Evolutionary conservation across 2,329 filamentous ascomycete species (phyloP), one percentile per base, ranked within the genome.

Genomic region (Sclerotinia subarctica): DNA sequence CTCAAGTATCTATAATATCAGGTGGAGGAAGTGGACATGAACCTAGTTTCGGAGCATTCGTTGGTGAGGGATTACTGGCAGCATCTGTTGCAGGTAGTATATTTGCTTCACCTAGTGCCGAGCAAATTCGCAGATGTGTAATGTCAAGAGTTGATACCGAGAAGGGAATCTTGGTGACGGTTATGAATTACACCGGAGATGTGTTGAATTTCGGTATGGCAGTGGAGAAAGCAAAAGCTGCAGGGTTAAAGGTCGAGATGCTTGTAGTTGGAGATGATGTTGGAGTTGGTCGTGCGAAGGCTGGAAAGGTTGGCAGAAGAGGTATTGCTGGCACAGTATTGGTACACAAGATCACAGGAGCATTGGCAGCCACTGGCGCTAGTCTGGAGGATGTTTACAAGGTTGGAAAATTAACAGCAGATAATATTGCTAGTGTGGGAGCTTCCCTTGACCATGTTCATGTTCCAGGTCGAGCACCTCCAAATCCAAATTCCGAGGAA

Each of bases 171-270:
- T 79, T 97, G 52, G 90, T 97, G n/a, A 89, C 94, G 7, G 91
- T 96, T 42, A 97, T 96, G 92, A 97, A 97, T 79, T 96, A 96
- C 79, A 96, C 93, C 1, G 91, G 91, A 49, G 91, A 94, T 78
- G 87, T 97, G 66, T 84, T 97, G 73, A 96, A 97, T 80, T 97
- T 97, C 77, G 94, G 93, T 67, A 90, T 97, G 85, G 94, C 90
- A 0, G 92, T 95, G 11, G 94, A 97, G 79, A 97, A 97, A 81
- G 93, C 93, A 21, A 89, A 90, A 69, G 93, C 93, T 1, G 86
- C 88, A 0, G 94, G 93, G 0, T 80, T 93, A 32, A 81, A 88
- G 24, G 91, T 92, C 0, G 91, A 96, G 77, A 96, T 97, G 90
- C 88, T 96, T 13, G 90, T 96, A 11, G 92, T 97, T 10, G 93